A percentile compares a stretch with the other conserved stretches of the same genome.
Conservation (phyloP, 73 alveolate species). For the Paramecium primaurelia region DNA sequence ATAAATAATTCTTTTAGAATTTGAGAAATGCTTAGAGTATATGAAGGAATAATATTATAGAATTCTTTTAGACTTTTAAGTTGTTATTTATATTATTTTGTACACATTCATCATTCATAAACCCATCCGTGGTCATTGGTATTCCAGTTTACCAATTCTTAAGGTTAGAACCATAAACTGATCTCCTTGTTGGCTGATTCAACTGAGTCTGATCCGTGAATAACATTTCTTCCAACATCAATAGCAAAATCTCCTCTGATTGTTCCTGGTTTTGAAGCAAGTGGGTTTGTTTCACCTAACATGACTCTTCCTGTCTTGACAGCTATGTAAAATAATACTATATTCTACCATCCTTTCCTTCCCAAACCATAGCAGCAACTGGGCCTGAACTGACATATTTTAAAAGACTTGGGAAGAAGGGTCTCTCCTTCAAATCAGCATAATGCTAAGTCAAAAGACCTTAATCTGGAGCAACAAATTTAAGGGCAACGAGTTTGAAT, state of each 20-base stretch:
- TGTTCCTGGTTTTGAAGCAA: slow-evolving; percentile 96
- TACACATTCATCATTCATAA: slow-evolving; percentile 76
- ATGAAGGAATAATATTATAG: background rate
- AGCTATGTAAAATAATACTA: background rate
- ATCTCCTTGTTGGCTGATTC: slow-evolving; percentile 95
- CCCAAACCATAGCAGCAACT: slow-evolving; percentile 98
- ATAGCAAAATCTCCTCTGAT: slow-evolving; percentile 97
- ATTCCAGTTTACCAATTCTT: slow-evolving; percentile 83
- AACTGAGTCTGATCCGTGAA: slow-evolving; percentile 96
- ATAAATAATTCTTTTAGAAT: background rate
- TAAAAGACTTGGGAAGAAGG: slow-evolving; percentile 92
- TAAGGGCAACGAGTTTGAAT: slow-evolving; percentile 92
- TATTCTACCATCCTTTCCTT: slow-evolving; percentile 82
- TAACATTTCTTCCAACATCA: slow-evolving; percentile 96
- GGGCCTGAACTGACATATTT: slow-evolving; percentile 95
- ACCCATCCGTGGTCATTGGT: slow-evolving; percentile 89
- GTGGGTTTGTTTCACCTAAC: slow-evolving; percentile 97
- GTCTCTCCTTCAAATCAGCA: slow-evolving; percentile 89
- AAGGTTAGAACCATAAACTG: slow-evolving; percentile 94
- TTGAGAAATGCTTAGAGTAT: background rate
- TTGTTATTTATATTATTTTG: background rate
- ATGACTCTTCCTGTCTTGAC: slow-evolving; percentile 92
- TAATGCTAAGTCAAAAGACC: slow-evolving; percentile 91
- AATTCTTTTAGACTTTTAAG: background rate
- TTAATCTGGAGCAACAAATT: slow-evolving; percentile 80